Percentiles rank a stretch among this genome's conserved stretches.
phyloP scores from a whole-genome alignment of 306 rosid genomes.

The Quercus ilex region DNA sequence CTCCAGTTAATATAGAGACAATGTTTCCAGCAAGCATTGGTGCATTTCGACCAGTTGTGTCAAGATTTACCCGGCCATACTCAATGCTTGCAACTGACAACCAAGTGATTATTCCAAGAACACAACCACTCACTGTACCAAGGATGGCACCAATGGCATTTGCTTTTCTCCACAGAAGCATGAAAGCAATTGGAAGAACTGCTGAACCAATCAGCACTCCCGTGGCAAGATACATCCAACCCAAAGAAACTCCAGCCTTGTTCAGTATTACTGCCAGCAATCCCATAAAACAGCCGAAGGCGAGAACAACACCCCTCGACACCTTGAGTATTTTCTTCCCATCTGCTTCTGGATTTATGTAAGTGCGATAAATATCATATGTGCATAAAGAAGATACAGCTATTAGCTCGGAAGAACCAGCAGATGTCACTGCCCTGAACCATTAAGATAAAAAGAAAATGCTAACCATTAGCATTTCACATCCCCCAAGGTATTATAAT shows the following conservation, averaged over 20 bases:
- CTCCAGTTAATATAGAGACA: slow-evolving; percentile 71
- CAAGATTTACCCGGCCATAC: slow-evolving; percentile 67
- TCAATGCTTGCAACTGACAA: slow-evolving; percentile 56
- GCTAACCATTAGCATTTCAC: neutral
- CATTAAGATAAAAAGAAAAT: neutral
- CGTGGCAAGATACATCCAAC: slow-evolving; percentile 96
- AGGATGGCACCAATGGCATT: slow-evolving; percentile 83
- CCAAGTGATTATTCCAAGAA: slow-evolving; percentile 79
- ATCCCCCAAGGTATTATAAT: neutral
- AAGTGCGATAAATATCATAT: slow-evolving; percentile 80
- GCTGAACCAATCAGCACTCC: slow-evolving; percentile 93
- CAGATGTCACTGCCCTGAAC: slow-evolving; percentile 94
- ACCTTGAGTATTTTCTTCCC: slow-evolving; percentile 78
- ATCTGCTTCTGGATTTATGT: slow-evolving; percentile 73
- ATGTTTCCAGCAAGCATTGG: slow-evolving; percentile 97
- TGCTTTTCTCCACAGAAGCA: slow-evolving; percentile 87
- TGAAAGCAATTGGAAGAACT: slow-evolving; percentile 84
- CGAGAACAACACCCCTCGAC: slow-evolving; percentile 62
- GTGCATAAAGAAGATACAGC: slow-evolving; percentile 87
- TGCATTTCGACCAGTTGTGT: slow-evolving; percentile 82
- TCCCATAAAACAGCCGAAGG: slow-evolving; percentile 87
- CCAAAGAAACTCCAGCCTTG: slow-evolving; percentile 79
- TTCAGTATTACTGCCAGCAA: slow-evolving; percentile 72
- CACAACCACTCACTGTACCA: slow-evolving; percentile 69
- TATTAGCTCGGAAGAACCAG: slow-evolving; percentile 89